These are phyloP conservation scores for Juncus inflexus DNA, from an alignment of 176 grass and related monocot genomes.

Conservation along the genomic window DNA sequence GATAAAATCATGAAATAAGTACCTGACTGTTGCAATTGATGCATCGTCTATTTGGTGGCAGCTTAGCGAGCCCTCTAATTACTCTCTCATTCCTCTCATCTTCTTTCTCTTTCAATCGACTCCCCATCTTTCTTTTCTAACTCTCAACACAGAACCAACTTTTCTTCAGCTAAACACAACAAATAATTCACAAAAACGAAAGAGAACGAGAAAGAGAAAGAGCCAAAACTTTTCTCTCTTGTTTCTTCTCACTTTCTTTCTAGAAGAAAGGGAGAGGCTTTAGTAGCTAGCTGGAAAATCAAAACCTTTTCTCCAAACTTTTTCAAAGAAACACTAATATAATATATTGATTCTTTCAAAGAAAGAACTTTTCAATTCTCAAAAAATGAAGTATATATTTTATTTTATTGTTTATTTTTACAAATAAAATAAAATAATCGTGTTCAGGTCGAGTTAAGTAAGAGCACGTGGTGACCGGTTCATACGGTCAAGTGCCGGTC, in stretches of 20 bases:
- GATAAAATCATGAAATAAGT: background rate
- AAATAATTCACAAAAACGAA: slow-evolving; percentile 4
- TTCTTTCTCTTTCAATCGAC: slow-evolving; percentile 53
- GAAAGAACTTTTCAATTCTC: no score
- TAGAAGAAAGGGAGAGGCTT: background rate
- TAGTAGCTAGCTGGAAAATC: slow-evolving; percentile 19
- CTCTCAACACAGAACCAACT: background rate
- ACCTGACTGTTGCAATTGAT: slow-evolving; percentile 68
- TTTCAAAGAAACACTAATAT: no score
- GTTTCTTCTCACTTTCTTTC: background rate
- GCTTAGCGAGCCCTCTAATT: slow-evolving; percentile 46
- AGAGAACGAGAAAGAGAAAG: background rate
- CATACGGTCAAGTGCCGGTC: background rate
- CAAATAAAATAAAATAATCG: no score
- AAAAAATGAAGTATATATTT: no score
- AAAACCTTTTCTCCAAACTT: background rate
- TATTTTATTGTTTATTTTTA: no score
- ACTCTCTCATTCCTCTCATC: slow-evolving; percentile 58
- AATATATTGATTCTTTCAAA: no score
- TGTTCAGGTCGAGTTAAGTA: no score
- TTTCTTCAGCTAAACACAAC: slow-evolving; percentile 10
- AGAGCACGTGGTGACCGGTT: no score
- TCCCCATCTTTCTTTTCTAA: slow-evolving; percentile 33
- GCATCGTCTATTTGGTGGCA: slow-evolving; percentile 48
- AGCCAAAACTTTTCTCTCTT: background rate